Base-by-base conservation (phyloP, 257 asterid species). In the Perilla frutescens region DNA sequence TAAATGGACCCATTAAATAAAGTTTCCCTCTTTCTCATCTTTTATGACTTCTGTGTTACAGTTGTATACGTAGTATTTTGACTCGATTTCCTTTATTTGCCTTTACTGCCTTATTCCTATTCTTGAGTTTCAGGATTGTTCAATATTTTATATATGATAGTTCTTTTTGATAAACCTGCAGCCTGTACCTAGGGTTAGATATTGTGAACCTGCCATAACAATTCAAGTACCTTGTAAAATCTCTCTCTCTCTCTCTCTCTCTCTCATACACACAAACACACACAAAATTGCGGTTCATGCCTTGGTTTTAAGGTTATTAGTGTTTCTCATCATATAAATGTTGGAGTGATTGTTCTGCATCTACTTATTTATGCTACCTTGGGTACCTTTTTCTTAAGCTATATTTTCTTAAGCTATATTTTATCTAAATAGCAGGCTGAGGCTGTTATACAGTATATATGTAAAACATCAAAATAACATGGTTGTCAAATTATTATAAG, bases 211-310 rank as follows among this genome's bases (percentile, higher is more conserved):
- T 31, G 51, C 77, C 60, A 66, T 62, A 15, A 40, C 56, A 15
- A 44, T 66, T 77, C 70, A 72, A 66, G 75, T 72, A 59, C 65
- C 36, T 37, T 36, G 8, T 61, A 43, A 7, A 4, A 62, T 69
- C 26, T 20, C 26, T 20, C 26, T 20, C 45, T 43, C 72, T 70
- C 54, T 62, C 66, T 64, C 72, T 54, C 10, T 47, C 51, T 1
- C 51, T 8, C n/a, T 1, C 51, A 47, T 13, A 43, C 57, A 57
- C 66, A 41, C 41, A 29, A 37, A 47, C 72, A 26, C 48, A 5
- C 44, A 4, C 11, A 34, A 40, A 14, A 47, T 31, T 55, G 20
- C 32, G 36, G 60, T 32, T 39, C 41, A 32, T 64, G 13, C 72
- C 54, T 74, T 70, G 15, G 15, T 62, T 61, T 45, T 43, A 31